These are phyloP conservation scores for Amoeboaphelidium protococcarum DNA, from an alignment of 371 early-diverging fungal genomes.

Conservation along the genomic window DNA sequence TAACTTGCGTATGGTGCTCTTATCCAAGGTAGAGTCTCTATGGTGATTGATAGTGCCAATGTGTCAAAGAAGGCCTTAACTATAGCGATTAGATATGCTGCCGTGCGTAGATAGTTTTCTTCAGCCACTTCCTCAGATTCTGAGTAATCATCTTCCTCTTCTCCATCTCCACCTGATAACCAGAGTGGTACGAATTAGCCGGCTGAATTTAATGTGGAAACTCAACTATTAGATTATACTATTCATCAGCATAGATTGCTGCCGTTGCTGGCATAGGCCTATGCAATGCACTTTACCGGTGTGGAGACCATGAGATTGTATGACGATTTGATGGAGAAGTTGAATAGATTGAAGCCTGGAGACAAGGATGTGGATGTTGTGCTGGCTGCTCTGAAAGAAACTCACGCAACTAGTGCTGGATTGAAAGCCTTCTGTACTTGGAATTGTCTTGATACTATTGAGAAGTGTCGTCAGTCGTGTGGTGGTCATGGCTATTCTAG, in stretches of 20 bases:
- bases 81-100: constrained; percentile 69
- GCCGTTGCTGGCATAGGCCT: constrained; percentile 65
- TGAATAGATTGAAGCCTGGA: constrained; percentile 33
- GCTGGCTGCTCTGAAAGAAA: constrained; percentile 52
- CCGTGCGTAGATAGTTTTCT: constrained; percentile 68
- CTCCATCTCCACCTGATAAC: constrained; percentile 1
- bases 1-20: constrained; percentile 67
- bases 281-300: constrained; percentile 70
- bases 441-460: constrained; percentile 56
- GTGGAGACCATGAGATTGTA: constrained; percentile 51
- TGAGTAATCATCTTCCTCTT: constrained; percentile 9
- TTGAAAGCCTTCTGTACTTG: constrained; percentile 87
- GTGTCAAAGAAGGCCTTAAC: constrained; percentile 68
- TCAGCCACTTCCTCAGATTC: constrained; percentile 17
- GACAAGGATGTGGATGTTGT: constrained; percentile 34
- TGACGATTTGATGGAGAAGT: constrained; percentile 35
- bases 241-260: constrained; percentile 75
- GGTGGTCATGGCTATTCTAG: constrained; percentile 81
- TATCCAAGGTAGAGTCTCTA: constrained; percentile 60
- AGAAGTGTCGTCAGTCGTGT: constrained; percentile 64
- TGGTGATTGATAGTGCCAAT: constrained; percentile 63
- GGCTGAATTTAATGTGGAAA: too few relatives aligned
- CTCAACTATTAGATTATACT: constrained; percentile 64
- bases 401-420: constrained; percentile 71
- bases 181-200: constrained; percentile 6